Conservation (phyloP, 768 basidiomycete genomes). For the Boletus bicolor region DNA sequence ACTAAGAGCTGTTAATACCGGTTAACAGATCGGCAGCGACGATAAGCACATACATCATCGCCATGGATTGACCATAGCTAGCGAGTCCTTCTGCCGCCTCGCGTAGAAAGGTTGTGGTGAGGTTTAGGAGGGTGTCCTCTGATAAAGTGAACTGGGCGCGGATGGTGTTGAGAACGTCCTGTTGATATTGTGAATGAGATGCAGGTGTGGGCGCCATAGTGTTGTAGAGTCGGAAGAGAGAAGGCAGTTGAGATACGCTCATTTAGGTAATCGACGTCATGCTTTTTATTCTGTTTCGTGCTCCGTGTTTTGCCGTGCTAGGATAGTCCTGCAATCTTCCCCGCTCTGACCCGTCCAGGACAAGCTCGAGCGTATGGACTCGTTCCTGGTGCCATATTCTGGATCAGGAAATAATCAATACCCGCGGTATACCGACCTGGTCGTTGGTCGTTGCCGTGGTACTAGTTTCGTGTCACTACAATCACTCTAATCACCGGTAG, state of each 20-base stretch:
- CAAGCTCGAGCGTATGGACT: too few relatives aligned
- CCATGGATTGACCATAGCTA: slow-evolving; percentile 76
- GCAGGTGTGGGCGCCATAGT: slow-evolving; percentile 41
- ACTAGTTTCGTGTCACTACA: too few relatives aligned
- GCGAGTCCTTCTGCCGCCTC: slow-evolving; percentile 76
- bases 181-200: slow-evolving; percentile 40
- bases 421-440: too few relatives aligned
- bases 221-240: background rate
- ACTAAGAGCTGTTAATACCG: slow-evolving; percentile 35
- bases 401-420: too few relatives aligned
- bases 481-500: too few relatives aligned
- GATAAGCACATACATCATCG: slow-evolving; percentile 74
- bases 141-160: slow-evolving; percentile 70
- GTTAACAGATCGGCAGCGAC: background rate
- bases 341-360: too few relatives aligned
- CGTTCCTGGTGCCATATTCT: too few relatives aligned
- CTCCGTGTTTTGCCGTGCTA: too few relatives aligned
- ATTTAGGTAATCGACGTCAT: too few relatives aligned
- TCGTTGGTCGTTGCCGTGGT: too few relatives aligned
- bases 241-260: background rate
- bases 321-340: too few relatives aligned
- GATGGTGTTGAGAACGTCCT: slow-evolving; percentile 58
- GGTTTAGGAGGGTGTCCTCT: slow-evolving; percentile 56
- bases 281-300: too few relatives aligned
- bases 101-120: slow-evolving; percentile 75